These are phyloP conservation scores for Wickerhamomyces chambardii DNA, from an alignment of 805 yeast species.

Conservation along the genomic window DNA sequence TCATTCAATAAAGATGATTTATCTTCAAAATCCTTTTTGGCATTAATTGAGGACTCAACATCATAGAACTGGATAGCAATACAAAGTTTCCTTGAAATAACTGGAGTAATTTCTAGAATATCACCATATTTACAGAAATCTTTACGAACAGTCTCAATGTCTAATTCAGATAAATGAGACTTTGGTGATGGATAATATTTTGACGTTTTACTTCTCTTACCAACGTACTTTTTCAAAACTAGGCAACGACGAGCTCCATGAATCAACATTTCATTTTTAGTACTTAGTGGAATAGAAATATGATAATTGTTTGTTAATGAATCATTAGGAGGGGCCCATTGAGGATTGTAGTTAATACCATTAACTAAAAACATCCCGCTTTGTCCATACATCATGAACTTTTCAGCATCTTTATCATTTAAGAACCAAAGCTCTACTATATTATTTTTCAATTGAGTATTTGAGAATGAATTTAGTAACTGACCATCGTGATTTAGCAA, in stretches of 20 bases:
- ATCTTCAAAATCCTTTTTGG: slow-evolving; percentile 36
- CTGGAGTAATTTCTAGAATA: slow-evolving; percentile 52
- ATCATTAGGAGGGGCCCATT: slow-evolving; percentile 29
- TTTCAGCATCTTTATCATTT: slow-evolving; percentile 40
- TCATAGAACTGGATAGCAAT: slow-evolving; percentile 53
- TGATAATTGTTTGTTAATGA: slow-evolving; percentile 3
- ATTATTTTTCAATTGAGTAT: slow-evolving; percentile 15
- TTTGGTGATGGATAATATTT: slow-evolving; percentile 33
- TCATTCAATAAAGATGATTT: slow-evolving; percentile 23
- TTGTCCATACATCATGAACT: slow-evolving; percentile 40
- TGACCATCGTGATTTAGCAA: slow-evolving; percentile 11
- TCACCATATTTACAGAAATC: slow-evolving; percentile 54
- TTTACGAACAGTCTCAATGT: slow-evolving; percentile 29
- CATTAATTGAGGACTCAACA: slow-evolving; percentile 48
- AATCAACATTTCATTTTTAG: slow-evolving; percentile 22
- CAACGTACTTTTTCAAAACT: slow-evolving; percentile 31
- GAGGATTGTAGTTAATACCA: slow-evolving; percentile 38
- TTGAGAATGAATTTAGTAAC: not conserved
- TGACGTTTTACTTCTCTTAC: slow-evolving; percentile 12
- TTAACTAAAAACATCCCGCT: slow-evolving; percentile 51
- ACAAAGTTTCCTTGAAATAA: slow-evolving; percentile 57
- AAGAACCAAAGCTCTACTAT: slow-evolving; percentile 41
- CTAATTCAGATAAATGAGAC: slow-evolving; percentile 34
- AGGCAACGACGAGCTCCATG: slow-evolving; percentile 49
- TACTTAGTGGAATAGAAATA: slow-evolving; percentile 7